These are phyloP conservation scores for Cardamine chenopodiifolia DNA, from an alignment of 345 rosid genomes.

Conservation along the genomic window DNA sequence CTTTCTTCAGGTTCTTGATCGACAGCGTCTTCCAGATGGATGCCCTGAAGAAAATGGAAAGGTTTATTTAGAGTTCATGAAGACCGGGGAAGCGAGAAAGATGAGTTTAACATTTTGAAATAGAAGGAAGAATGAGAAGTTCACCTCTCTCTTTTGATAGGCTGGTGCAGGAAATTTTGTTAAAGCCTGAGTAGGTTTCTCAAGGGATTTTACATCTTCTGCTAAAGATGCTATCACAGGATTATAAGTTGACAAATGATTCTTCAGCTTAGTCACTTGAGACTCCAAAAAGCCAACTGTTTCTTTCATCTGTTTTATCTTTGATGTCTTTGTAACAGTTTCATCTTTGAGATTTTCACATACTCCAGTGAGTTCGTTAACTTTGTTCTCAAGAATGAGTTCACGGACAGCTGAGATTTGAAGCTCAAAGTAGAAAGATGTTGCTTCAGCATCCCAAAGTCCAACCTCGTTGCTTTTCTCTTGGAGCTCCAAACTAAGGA, in stretches of 20 bases:
- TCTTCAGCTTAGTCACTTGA: slow-evolving; percentile 63
- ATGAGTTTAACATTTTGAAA: slow-evolving; percentile 20
- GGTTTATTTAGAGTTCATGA: slow-evolving; percentile 15
- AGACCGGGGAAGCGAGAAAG: slow-evolving; percentile 35
- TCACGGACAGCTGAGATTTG: slow-evolving; percentile 71
- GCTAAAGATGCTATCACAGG: slow-evolving; percentile 62
- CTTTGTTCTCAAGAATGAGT: slow-evolving; percentile 68
- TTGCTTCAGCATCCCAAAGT: slow-evolving; percentile 90
- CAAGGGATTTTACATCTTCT: slow-evolving; percentile 59
- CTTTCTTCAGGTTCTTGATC: slow-evolving; percentile 41
- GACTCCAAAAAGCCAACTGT: slow-evolving; percentile 57
- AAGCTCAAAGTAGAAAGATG: slow-evolving; percentile 85
- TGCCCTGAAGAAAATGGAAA: slow-evolving; percentile 26
- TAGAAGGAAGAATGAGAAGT: not conserved
- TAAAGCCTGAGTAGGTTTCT: slow-evolving; percentile 48
- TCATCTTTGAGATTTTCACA: slow-evolving; percentile 61
- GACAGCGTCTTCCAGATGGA: slow-evolving; percentile 30
- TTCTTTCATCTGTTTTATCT: slow-evolving; percentile 68
- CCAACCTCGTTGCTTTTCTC: slow-evolving; percentile 78
- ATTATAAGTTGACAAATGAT: slow-evolving; percentile 56
- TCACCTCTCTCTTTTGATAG: slow-evolving; percentile 46
- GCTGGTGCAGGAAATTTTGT: slow-evolving; percentile 26
- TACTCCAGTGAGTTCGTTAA: slow-evolving; percentile 55
- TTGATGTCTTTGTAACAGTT: slow-evolving; percentile 44
- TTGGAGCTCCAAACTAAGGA: slow-evolving; percentile 71